Evolutionary conservation across 73 alveolate genomes (phyloP), one percentile per base, ranked within the genome.

Genomic region (Paramecium tetraurelia): DNA sequence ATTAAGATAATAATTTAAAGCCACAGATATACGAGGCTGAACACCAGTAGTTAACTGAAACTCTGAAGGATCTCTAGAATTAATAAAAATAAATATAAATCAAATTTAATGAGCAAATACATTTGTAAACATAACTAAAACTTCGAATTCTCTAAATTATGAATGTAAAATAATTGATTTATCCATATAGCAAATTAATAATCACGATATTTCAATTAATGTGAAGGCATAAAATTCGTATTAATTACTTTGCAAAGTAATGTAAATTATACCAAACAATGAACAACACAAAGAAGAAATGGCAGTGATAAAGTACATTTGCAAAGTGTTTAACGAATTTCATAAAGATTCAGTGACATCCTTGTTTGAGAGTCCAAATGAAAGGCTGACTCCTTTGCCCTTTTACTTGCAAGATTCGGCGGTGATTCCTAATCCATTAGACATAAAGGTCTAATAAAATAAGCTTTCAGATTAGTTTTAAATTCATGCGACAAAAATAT

Each of bases 1-100:
- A 80, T 44, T 35, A 80, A 27, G 77, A 80, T 4, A 46, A 80
- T 80, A 80, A 80, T 24, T 46, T 80, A 27, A 80, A 48, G 72
- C 57, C 29, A 9, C 24, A 44, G 29, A 46, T 44, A 22, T 80
- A 80, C 27, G 90, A 80, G 22, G 76, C 46, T 2, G 75, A 80
- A 80, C 75, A 80, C 24, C 46, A 41, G 16, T 9, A 80, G 7
- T 35, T 80, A 7, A 24, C 90, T 40, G 48, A 40, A 40, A 40
- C 48, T 0, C 10, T 40, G 48, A 40, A 40, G 48, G 48, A 40
- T 40, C 48, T 40, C 48, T 7, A 40, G 48, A 40, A 40, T 40
- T 40, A 40, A 40, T 40, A 40, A 40, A 40, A 40, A 40, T 40
- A 40, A 40, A 40, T 40, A 16, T 24, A 44, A 27, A 41, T 43